Evolutionary conservation across 768 basidiomycete genomes (phyloP), one percentile per base, ranked within the genome.

Genomic region (Suillus occidentalis): DNA sequence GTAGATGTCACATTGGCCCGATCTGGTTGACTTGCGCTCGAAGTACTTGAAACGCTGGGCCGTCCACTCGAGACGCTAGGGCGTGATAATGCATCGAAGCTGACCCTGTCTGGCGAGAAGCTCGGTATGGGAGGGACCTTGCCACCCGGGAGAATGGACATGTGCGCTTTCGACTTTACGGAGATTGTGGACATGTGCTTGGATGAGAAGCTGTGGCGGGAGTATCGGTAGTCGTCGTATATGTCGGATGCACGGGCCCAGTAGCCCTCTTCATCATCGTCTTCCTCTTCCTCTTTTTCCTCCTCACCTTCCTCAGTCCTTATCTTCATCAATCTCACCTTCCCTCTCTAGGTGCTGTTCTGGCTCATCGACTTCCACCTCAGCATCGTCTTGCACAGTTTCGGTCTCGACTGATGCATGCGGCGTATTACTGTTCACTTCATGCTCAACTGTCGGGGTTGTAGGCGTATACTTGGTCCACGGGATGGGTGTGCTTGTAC

Each of bases 151-250:
- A 56, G 6, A 45, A 61, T 16, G 2, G 74, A 75, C 49, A 60
- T 28, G 4, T 61, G 64, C 5, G 60, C 25, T 39, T 64, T 80
- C 45, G 80, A 80, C 28, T 72, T 72, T 67, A 72, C 52, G 56
- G 68, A 57, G 60, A 69, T 64, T 68, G 71, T 31, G 66, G 65
- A 31, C 62, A 57, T 25, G 28, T 70, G 68, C 63, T 71, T 72
- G 58, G 79, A 79, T 1, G 79, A 80, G 63, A 85, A 78, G 0
- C 88, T 90, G 61, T 81, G 82, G 6, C 87, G 79, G 22, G 89
- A 90, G 67, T 91, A 91, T 28, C 89, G 83, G 72, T 93, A 93
- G 66, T 91, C 85, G 73, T 93, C 91, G 67, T 93, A 93, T 60
- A 93, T 91, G 68, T 91, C 89, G 2, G 81, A 82, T 10, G 84